Evolutionary conservation across 1,139 yeast species (phyloP).

Genomic region (Geotrichum fermentans): DNA sequence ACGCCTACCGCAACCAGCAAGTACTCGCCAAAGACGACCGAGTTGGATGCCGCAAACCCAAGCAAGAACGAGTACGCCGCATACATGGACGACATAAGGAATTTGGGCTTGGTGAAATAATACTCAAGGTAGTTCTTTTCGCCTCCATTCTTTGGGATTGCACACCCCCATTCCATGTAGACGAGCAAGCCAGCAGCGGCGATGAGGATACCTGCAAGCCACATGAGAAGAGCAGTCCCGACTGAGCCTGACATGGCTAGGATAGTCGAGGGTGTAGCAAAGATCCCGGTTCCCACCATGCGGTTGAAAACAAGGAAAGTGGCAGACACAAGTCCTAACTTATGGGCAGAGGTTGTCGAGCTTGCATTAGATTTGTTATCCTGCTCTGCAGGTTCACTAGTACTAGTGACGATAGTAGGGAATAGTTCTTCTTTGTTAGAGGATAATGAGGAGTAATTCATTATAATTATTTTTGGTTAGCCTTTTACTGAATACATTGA

Average conservation of each 20-base stretch:
- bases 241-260: slow-evolving; percentile 64
- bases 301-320: slow-evolving; percentile 65
- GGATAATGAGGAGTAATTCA: no score
- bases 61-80: slow-evolving; percentile 69
- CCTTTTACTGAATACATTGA: no score
- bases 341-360: slow-evolving; percentile 2
- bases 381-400: no score
- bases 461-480: no score
- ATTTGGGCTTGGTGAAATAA: slow-evolving; percentile 62
- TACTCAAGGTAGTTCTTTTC: slow-evolving; percentile 79
- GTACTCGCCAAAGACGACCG: slow-evolving; percentile 48
- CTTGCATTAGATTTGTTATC: no score
- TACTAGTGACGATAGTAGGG: no score
- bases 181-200: slow-evolving; percentile 67
- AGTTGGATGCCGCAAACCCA: slow-evolving; percentile 84
- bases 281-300: slow-evolving; percentile 80
- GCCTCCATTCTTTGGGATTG: slow-evolving; percentile 81
- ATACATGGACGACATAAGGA: slow-evolving; percentile 67
- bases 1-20: slow-evolving; percentile 64
- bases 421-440: no score
- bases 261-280: slow-evolving; percentile 70
- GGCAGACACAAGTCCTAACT: slow-evolving; percentile 60
- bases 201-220: slow-evolving; percentile 68
- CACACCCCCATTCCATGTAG: slow-evolving; percentile 79
- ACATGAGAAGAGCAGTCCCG: slow-evolving; percentile 61